Evolutionary conservation across 805 yeast species (phyloP).

Genomic region (Yamadazyma phyllophila): DNA sequence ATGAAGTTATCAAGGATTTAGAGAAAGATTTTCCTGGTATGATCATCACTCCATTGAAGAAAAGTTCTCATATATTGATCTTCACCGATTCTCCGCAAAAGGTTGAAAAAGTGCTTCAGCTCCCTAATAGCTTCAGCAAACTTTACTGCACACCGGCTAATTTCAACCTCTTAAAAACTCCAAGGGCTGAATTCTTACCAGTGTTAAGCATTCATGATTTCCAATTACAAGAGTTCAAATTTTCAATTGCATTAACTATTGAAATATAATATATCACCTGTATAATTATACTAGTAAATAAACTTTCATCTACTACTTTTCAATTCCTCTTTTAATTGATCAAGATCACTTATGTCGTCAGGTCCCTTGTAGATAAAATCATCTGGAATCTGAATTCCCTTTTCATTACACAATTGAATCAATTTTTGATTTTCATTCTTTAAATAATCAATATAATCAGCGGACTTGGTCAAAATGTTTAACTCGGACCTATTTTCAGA

Average conservation of each 20-base stretch:
- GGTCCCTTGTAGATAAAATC: slow-evolving; percentile 34
- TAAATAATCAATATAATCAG: slow-evolving; percentile 52
- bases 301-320: slow-evolving; percentile 3
- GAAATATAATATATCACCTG: slow-evolving; percentile 11
- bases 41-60: not conserved
- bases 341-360: slow-evolving; percentile 17
- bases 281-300: not conserved
- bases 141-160: slow-evolving; percentile 8
- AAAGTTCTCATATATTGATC: not conserved
- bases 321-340: slow-evolving; percentile 11
- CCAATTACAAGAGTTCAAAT: slow-evolving; percentile 14
- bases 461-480: slow-evolving; percentile 63
- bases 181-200: slow-evolving; percentile 17
- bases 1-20: not conserved
- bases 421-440: slow-evolving; percentile 50
- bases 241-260: slow-evolving; percentile 16
- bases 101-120: slow-evolving; percentile 10
- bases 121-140: slow-evolving; percentile 1
- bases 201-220: slow-evolving; percentile 14
- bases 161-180: not conserved
- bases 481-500: slow-evolving; percentile 80
- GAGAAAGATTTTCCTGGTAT: slow-evolving; percentile 1
- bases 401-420: slow-evolving; percentile 37
- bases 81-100: slow-evolving; percentile 16
- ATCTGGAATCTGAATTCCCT: slow-evolving; percentile 43